phyloP scores from a whole-genome alignment of 495 filamentous ascomycete genomes.

The Immersiella caudata region DNA sequence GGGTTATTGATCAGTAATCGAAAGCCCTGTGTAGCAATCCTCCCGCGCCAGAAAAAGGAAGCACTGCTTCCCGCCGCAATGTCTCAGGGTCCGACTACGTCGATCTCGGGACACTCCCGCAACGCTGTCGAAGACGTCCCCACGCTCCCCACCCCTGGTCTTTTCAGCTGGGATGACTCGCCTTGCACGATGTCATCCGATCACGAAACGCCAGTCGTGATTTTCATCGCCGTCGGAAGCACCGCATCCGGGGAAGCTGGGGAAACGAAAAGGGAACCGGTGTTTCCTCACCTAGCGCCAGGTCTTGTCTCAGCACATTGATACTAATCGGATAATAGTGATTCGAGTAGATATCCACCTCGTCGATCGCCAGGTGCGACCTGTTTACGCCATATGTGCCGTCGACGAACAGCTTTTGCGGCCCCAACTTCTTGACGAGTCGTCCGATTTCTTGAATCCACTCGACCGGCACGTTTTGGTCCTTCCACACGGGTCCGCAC shows the following conservation, averaged over 20 bases:
- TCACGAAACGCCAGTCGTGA: background rate
- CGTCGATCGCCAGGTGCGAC: constrained; percentile 49
- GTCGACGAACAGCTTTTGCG: constrained; percentile 54
- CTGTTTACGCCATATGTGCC: constrained; percentile 60
- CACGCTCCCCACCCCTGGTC: background rate
- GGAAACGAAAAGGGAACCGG: background rate
- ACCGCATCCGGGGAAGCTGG: too few relatives aligned
- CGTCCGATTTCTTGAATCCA: constrained; percentile 54
- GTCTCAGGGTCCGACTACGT: background rate
- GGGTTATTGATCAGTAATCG: constrained; percentile 10
- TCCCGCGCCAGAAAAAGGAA: constrained; percentile 1
- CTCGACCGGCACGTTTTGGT: constrained; percentile 43
- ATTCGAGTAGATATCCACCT: constrained; percentile 56
- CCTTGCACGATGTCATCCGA: background rate
- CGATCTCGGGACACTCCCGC: background rate
- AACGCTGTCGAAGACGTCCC: background rate
- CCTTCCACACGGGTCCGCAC: constrained; percentile 45
- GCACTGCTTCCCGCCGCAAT: background rate
- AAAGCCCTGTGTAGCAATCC: background rate
- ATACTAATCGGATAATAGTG: constrained; percentile 57
- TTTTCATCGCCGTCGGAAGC: background rate
- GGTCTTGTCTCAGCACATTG: constrained; percentile 45
- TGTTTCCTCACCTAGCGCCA: constrained; percentile 40
- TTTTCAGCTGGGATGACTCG: background rate
- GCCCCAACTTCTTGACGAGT: constrained; percentile 54